Conservation (phyloP, 352 stramenopile genomes). For the Pythium sp. region DNA sequence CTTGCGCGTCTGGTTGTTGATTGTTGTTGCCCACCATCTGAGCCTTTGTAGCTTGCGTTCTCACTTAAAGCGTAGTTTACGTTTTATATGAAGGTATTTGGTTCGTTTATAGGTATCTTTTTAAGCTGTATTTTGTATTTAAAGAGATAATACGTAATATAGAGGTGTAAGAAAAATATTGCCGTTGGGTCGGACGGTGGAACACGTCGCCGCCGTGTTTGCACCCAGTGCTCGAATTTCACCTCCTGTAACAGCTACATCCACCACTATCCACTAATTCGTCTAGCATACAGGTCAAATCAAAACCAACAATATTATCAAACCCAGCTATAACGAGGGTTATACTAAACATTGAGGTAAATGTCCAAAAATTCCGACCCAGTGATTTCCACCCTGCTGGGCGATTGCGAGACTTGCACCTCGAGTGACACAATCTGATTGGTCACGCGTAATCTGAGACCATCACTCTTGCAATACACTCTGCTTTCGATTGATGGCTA, state of each 20-base stretch:
- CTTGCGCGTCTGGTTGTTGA: not conserved
- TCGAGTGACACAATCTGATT: slow-evolving; percentile 3
- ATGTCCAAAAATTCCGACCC: not conserved
- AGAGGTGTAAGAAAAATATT: not conserved
- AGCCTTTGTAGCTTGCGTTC: not conserved
- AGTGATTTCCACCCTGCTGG: not conserved
- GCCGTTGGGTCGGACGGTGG: not conserved
- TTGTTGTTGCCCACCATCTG: not conserved
- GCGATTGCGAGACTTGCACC: not conserved
- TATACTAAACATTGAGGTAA: not conserved
- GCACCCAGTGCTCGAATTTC: not conserved
- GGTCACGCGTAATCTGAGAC: slow-evolving; percentile 1
- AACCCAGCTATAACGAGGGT: no score
- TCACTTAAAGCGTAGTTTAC: not conserved
- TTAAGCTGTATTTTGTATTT: no score
- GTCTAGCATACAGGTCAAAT: no score
- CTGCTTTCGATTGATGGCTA: not conserved
- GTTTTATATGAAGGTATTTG: not conserved
- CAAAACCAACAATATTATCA: no score
- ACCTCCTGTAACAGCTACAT: not conserved
- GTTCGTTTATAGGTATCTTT: no score
- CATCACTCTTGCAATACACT: slow-evolving; percentile 1
- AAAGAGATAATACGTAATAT: not conserved
- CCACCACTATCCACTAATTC: not conserved
- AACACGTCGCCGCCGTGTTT: not conserved